phyloP scores from a whole-genome alignment of 1,284 basidiomycete species.

The Fistulinella staudtii region DNA sequence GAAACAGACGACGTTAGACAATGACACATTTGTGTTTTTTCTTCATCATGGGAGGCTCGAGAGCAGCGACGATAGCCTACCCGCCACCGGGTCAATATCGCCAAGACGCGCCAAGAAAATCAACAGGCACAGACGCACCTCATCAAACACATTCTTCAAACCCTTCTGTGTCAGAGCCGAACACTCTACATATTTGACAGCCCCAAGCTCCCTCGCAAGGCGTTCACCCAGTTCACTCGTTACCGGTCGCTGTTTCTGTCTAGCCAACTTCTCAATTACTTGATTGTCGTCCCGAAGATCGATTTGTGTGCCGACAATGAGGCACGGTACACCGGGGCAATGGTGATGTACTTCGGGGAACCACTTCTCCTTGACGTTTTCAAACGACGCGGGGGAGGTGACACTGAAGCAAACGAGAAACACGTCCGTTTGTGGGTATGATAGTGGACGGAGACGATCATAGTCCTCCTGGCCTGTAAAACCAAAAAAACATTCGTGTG shows the following conservation, averaged over 20 bases:
- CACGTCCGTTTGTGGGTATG: conserved; percentile 99
- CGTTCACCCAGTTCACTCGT: conserved; percentile 86
- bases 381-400: conserved; percentile 96
- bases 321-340: conserved; percentile 98
- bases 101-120: conserved; percentile 1
- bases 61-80: conserved; percentile 96
- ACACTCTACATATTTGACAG: conserved; percentile 99
- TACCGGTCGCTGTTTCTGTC: conserved; percentile 96
- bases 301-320: conserved; percentile 98
- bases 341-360: conserved; percentile 99
- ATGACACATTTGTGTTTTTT: conserved; percentile 83
- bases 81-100: conserved; percentile 9
- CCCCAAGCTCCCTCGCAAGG: conserved; percentile 92
- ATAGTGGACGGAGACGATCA: conserved; percentile 96
- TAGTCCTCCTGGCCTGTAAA: conserved; percentile 95
- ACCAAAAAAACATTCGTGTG: conserved; percentile 1
- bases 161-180: conserved; percentile 99
- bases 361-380: conserved; percentile 99
- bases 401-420: conserved; percentile 99
- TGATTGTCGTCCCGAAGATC: conserved; percentile 93
- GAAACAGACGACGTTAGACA: conserved; percentile 51
- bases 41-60: conserved; percentile 93
- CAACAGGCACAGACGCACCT: conserved; percentile 51
- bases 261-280: conserved; percentile 91
- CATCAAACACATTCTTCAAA: conserved; percentile 99